Percentiles rank a stretch among this genome's conserved stretches.
These are phyloP conservation scores for Meira nashicola DNA, from an alignment of 1,284 basidiomycete genomes.

Conservation along the genomic window DNA sequence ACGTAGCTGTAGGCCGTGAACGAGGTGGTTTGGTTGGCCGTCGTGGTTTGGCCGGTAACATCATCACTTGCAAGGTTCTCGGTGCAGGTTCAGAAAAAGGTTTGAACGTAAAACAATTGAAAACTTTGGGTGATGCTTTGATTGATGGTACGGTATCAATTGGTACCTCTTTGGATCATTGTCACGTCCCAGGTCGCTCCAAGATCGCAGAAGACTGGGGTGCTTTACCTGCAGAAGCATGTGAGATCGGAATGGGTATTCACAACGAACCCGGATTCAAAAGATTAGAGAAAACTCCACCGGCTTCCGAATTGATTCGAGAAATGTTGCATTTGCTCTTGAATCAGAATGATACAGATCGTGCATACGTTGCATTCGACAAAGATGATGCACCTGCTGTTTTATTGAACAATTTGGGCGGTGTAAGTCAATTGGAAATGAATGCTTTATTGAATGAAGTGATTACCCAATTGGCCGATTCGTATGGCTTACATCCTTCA, in stretches of 20 bases:
- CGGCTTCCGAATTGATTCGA: constrained; percentile 31
- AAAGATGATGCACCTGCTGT: constrained; percentile 54
- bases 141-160: constrained; percentile 58
- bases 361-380: constrained; percentile 54
- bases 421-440: constrained; percentile 61
- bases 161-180: constrained; percentile 61
- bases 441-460: constrained; percentile 58
- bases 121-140: constrained; percentile 60
- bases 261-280: constrained; percentile 62
- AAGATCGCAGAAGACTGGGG: constrained; percentile 44
- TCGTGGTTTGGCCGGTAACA: constrained; percentile 56
- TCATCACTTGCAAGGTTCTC: constrained; percentile 51
- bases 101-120: constrained; percentile 38
- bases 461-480: constrained; percentile 54
- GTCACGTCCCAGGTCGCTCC: constrained; percentile 60
- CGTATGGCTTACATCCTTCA: constrained; percentile 50
- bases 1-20: constrained; percentile 56
- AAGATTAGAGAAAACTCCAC: constrained; percentile 48
- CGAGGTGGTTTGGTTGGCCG: constrained; percentile 57
- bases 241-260: constrained; percentile 61
- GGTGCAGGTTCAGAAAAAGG: constrained; percentile 48
- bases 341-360: constrained; percentile 55
- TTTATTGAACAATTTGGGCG: constrained; percentile 62
- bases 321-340: constrained; percentile 50
- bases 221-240: constrained; percentile 52